Percentiles rank a stretch among this genome's conserved stretches.
These are phyloP conservation scores for Amaranthus hypochondriacus DNA, from an alignment of 148 eudicot genomes.

Conservation along the genomic window DNA sequence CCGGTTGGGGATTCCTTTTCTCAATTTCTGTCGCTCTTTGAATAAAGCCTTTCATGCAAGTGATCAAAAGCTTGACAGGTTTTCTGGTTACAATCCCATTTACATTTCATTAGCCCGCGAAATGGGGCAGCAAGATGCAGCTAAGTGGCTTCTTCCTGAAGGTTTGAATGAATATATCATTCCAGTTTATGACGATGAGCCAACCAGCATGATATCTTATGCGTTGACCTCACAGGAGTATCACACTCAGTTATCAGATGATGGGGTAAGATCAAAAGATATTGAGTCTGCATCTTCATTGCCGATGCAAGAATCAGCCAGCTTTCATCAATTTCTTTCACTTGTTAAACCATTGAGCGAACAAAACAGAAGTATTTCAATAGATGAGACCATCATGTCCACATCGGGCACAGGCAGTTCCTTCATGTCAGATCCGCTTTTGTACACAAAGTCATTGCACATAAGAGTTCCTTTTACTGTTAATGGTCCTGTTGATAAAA, in stretches of 20 bases:
- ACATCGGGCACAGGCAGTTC: constrained; percentile 47
- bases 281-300: constrained; percentile 45
- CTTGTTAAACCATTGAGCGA: constrained; percentile 58
- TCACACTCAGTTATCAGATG: constrained; percentile 56
- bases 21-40: constrained; percentile 59
- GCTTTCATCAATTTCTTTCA: constrained; percentile 45
- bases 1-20: constrained; percentile 81
- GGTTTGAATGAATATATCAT: constrained; percentile 61
- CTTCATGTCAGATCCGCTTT: constrained; percentile 48
- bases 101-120: constrained; percentile 65
- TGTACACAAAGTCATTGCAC: constrained; percentile 57
- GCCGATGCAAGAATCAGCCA: constrained; percentile 49
- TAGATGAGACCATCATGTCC: constrained; percentile 58
- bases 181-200: constrained; percentile 91
- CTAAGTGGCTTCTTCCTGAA: constrained; percentile 67
- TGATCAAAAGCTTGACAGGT: constrained; percentile 57
- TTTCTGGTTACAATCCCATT: constrained; percentile 62
- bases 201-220: constrained; percentile 86
- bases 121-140: constrained; percentile 62
- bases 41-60: constrained; percentile 59
- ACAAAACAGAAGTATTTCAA: constrained; percentile 57
- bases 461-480: constrained; percentile 59
- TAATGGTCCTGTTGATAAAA: constrained; percentile 64
- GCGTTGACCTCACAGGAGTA: constrained; percentile 64
- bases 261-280: constrained; percentile 56